Evolutionary conservation across 768 basidiomycete species (phyloP).

Genomic region (Piloderma croceum): DNA sequence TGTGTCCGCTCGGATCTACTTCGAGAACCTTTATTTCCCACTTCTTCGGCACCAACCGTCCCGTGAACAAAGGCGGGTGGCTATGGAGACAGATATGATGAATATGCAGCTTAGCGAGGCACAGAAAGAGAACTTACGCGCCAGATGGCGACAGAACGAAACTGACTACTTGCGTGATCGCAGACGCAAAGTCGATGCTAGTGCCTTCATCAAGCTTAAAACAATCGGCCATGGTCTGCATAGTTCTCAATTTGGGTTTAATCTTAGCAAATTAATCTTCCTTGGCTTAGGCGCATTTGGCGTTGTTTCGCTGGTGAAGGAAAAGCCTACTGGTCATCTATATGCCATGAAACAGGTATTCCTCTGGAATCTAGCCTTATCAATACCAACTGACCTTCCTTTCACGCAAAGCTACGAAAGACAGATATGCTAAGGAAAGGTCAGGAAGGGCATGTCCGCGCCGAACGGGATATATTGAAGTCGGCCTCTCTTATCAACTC

Average conservation of each 20-base stretch:
- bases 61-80: conserved; percentile 76
- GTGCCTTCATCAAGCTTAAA: conserved; percentile 84
- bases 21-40: conserved; percentile 86
- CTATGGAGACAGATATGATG: conserved; percentile 85
- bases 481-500: conserved; percentile 79
- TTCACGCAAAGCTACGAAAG: conserved; percentile 69
- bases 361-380: conserved; percentile 12
- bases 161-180: conserved; percentile 83
- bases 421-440: conserved; percentile 93
- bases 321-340: conserved; percentile 70
- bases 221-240: conserved; percentile 86
- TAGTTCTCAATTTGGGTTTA: conserved; percentile 13
- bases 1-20: conserved; percentile 87
- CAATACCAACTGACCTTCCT: conserved; percentile 16
- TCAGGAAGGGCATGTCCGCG: conserved; percentile 95
- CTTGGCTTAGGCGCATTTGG: conserved; percentile 78
- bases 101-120: conserved; percentile 62
- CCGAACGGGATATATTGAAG: conserved; percentile 90
- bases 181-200: conserved; percentile 75
- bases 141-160: conserved; percentile 82
- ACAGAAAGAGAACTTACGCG: conserved; percentile 67
- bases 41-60: conserved; percentile 80
- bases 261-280: too few species aligned
- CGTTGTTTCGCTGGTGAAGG: conserved; percentile 88
- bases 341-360: conserved; percentile 96